Percentiles rank a stretch among this genome's conserved stretches.
Conservation (phyloP, 2,329 filamentous ascomycete genomes). For the Endothia cerciana region DNA sequence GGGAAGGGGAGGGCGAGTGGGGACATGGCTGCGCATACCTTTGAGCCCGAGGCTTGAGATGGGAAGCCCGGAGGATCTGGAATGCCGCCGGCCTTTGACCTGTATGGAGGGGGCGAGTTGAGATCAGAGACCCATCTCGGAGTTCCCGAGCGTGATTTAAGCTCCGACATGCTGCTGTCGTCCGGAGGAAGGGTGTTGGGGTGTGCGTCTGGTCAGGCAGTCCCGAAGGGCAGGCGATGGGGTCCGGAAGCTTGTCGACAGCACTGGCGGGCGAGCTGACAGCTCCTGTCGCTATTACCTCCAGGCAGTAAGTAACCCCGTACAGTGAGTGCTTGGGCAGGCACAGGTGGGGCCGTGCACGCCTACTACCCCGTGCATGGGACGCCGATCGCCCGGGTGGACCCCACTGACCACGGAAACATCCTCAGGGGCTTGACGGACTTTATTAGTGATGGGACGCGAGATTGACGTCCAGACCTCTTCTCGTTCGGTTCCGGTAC, state of each 20-base stretch:
- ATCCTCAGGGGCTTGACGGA: conserved; percentile 23
- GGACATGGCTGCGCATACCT: conserved; percentile 51
- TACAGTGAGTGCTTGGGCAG: conserved; percentile 2
- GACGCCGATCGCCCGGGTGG: conserved; percentile 10
- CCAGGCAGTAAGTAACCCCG: too few relatives aligned
- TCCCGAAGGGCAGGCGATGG: conserved; percentile 8
- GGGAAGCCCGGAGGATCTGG: conserved; percentile 87
- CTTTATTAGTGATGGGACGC: conserved; percentile 12
- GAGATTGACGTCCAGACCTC: conserved; percentile 10
- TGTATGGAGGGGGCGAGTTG: conserved; percentile 68
- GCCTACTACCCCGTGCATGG: conserved; percentile 7
- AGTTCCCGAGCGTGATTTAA: conserved; percentile 36
- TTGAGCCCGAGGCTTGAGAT: conserved; percentile 54
- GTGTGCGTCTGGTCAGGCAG: neutral
- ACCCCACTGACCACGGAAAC: conserved; percentile 13
- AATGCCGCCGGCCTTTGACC: conserved; percentile 66
- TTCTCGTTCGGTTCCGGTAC: neutral
- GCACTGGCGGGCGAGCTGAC: conserved; percentile 1
- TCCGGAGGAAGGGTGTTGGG: neutral
- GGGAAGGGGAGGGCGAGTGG: too few relatives aligned
- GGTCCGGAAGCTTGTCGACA: conserved; percentile 3
- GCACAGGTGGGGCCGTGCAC: conserved; percentile 22
- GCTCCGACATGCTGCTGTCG: conserved; percentile 35
- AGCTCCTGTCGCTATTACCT: neutral
- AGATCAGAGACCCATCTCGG: conserved; percentile 87